Evolutionary conservation across 169 alveolate genomes (phyloP).

Genomic region (Cryptosporidium parvum): DNA sequence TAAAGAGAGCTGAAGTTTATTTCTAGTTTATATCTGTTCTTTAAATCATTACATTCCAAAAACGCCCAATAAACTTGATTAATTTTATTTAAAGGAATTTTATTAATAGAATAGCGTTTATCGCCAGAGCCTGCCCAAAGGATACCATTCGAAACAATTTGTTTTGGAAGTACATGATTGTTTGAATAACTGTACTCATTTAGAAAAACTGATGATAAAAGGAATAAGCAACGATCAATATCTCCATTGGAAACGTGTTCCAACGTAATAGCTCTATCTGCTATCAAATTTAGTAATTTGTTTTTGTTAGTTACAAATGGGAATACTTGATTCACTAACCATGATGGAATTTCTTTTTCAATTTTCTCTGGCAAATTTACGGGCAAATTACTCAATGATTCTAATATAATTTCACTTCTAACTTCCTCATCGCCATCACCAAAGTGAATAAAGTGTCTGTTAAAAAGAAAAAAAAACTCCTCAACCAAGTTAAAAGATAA

Average conservation of each 20-base stretch:
- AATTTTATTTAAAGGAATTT: conserved; percentile 10
- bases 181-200: conserved; percentile 12
- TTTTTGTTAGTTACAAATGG: conserved; percentile 47
- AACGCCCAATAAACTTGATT: conserved; percentile 44
- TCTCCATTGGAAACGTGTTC: conserved; percentile 66
- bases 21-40: conserved; percentile 35
- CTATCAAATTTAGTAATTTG: conserved; percentile 52
- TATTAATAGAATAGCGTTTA: conserved; percentile 28
- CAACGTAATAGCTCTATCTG: conserved; percentile 53
- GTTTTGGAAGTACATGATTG: conserved; percentile 40
- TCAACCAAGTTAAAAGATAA: conserved; percentile 35
- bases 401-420: conserved; percentile 42
- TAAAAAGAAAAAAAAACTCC: conserved; percentile 51
- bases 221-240: conserved; percentile 33
- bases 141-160: conserved; percentile 65
- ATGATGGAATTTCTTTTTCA: conserved; percentile 51
- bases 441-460: conserved; percentile 28
- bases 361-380: conserved; percentile 32
- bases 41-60: conserved; percentile 55
- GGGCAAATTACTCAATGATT: conserved; percentile 39
- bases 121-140: conserved; percentile 76
- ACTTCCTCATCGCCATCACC: conserved; percentile 40
- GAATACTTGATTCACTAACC: conserved; percentile 60
- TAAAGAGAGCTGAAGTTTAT: conserved; percentile 15
- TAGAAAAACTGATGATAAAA: conserved; percentile 34